Conservation (phyloP, 1,284 basidiomycete species). For the Lentinula novae-zelandiae region DNA sequence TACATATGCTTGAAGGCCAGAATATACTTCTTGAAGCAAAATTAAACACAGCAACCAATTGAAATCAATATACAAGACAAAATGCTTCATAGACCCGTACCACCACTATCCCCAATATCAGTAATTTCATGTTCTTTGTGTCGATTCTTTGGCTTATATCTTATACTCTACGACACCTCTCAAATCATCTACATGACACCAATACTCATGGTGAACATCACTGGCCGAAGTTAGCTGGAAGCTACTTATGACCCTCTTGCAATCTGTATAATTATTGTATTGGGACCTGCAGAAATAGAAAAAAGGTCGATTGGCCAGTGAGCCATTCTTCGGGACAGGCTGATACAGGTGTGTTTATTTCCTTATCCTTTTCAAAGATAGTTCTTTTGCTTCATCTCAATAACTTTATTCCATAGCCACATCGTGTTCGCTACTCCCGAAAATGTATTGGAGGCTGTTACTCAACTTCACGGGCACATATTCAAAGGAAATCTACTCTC, state of each 20-base stretch:
- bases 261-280: constrained; percentile 77
- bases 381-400: neutral
- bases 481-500: constrained; percentile 89
- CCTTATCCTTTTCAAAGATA: constrained; percentile 5
- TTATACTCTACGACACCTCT: no score
- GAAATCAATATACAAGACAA: no score
- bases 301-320: constrained; percentile 71
- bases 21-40: no score
- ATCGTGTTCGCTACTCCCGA: constrained; percentile 74
- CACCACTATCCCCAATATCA: no score
- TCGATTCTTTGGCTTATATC: no score
- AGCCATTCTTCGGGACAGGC: constrained; percentile 41
- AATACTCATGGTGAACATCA: no score
- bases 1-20: no score
- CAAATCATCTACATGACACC: no score
- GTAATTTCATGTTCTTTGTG: no score
- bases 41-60: no score
- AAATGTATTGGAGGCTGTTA: constrained; percentile 70
- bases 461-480: constrained; percentile 89
- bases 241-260: constrained; percentile 65
- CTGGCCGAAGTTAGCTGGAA: constrained; percentile 29
- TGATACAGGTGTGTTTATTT: constrained; percentile 23
- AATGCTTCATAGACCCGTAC: no score
- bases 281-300: constrained; percentile 70
- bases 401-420: constrained; percentile 48